Evolutionary conservation across 2,329 filamentous ascomycete species (phyloP).

Genomic region (Phaeosphaeria sp.): DNA sequence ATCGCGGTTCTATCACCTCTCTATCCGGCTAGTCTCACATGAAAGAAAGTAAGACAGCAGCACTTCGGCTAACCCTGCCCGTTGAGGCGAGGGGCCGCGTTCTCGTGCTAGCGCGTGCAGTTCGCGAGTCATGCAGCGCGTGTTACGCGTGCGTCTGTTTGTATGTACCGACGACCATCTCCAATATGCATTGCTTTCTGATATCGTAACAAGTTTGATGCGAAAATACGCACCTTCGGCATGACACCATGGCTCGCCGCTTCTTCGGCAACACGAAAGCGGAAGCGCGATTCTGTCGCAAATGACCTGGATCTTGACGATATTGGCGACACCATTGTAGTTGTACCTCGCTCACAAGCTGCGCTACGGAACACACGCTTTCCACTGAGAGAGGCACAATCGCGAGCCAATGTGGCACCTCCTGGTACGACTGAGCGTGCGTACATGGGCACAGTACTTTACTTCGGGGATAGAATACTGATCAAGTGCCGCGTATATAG

Average conservation of each 20-base stretch:
- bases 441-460: neutral
- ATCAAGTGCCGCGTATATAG: neutral
- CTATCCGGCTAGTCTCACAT: neutral
- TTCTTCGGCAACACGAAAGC: conserved; percentile 4
- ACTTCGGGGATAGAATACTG: neutral
- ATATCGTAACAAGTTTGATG: neutral
- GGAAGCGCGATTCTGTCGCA: conserved; percentile 4
- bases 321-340: conserved; percentile 4
- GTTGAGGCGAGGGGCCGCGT: neutral
- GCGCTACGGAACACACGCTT: neutral
- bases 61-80: neutral
- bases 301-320: neutral
- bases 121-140: neutral
- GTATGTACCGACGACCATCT: neutral
- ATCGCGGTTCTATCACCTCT: neutral
- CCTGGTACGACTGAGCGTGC: conserved; percentile 2
- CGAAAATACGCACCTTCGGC: neutral
- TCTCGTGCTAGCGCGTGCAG: neutral
- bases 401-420: neutral
- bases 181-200: neutral
- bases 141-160: neutral
- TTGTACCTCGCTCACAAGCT: neutral
- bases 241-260: neutral
- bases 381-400: conserved; percentile 2
- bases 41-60: neutral